phyloP scores from a whole-genome alignment of 1,284 basidiomycete genomes.

The Moesziomyces globuligerus region DNA sequence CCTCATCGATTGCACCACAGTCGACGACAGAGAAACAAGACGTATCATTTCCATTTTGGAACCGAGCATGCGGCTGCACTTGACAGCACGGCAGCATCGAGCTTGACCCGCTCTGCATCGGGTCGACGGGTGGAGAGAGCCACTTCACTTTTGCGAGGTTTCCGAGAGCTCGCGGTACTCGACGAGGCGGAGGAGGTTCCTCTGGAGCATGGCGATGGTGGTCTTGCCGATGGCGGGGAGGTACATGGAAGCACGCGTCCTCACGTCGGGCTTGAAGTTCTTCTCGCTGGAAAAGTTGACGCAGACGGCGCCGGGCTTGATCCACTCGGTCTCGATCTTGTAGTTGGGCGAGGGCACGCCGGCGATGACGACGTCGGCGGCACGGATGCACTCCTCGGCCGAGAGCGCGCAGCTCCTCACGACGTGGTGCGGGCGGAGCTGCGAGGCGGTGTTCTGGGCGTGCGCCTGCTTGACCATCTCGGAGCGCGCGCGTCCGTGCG shows the following conservation, averaged over 20 bases:
- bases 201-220: conserved; percentile 93
- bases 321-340: conserved; percentile 86
- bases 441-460: conserved; percentile 72
- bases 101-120: no score
- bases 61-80: no score
- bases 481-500: conserved; percentile 47
- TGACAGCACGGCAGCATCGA: no score
- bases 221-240: conserved; percentile 91
- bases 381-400: conserved; percentile 55
- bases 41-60: no score
- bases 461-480: conserved; percentile 66
- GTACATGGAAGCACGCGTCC: conserved; percentile 74
- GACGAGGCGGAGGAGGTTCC: conserved; percentile 77
- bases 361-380: conserved; percentile 61
- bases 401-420: conserved; percentile 68
- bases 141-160: conserved; percentile 3
- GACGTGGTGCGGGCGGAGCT: conserved; percentile 77
- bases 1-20: no score
- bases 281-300: conserved; percentile 94
- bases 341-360: conserved; percentile 74
- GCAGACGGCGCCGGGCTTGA: conserved; percentile 92
- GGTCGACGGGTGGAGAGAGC: no score
- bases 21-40: no score
- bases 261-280: conserved; percentile 93
- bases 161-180: conserved; percentile 54